phyloP scores from a whole-genome alignment of 352 stramenopile species.

The Phytophthora cactorum region DNA sequence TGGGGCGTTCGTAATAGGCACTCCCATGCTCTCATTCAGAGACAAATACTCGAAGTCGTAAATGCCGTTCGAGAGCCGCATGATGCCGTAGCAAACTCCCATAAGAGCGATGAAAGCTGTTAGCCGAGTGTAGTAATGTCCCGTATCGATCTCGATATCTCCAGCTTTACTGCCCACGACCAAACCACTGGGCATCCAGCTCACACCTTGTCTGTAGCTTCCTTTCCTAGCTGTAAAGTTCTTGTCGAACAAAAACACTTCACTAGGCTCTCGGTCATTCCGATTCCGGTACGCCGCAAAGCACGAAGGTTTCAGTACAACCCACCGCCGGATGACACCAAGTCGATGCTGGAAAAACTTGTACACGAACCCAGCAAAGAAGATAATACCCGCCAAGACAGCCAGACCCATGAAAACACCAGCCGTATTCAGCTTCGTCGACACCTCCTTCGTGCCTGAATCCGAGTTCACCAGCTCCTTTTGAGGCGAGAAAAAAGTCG shows the following conservation, averaged over 20 bases:
- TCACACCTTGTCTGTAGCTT: conserved; percentile 84
- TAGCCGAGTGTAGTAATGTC: conserved; percentile 86
- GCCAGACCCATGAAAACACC: conserved; percentile 67
- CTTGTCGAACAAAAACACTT: conserved; percentile 90
- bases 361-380: conserved; percentile 82
- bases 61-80: conserved; percentile 58
- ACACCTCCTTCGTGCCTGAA: conserved; percentile 47
- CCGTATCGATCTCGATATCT: conserved; percentile 87
- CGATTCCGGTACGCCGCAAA: conserved; percentile 84
- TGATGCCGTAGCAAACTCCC: conserved; percentile 73
- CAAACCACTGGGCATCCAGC: conserved; percentile 89
- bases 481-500: conserved; percentile 68
- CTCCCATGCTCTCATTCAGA: conserved; percentile 34
- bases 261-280: conserved; percentile 76
- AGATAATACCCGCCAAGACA: conserved; percentile 61
- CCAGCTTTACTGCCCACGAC: conserved; percentile 80
- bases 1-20: conserved; percentile 35
- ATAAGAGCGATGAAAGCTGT: conserved; percentile 68
- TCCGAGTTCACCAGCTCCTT: conserved; percentile 58
- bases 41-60: conserved; percentile 66
- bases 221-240: conserved; percentile 79
- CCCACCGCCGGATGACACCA: conserved; percentile 85
- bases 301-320: conserved; percentile 87
- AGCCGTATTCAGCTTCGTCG: conserved; percentile 52
- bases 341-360: conserved; percentile 90